Conservation (phyloP, 1,139 yeast species). For the Sugiyamaella pinicola region DNA sequence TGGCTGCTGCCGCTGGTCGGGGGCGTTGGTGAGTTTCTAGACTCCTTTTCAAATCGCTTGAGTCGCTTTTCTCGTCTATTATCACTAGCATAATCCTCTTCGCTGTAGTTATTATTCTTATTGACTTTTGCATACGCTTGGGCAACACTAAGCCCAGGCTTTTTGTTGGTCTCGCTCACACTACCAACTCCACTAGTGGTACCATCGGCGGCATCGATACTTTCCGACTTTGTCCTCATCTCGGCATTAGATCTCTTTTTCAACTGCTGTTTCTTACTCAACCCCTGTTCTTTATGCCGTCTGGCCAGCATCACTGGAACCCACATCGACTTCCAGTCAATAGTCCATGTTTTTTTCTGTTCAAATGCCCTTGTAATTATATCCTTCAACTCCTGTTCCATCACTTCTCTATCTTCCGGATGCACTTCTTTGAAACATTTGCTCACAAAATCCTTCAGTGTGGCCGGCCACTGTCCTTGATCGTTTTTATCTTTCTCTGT, state of each 20-base stretch:
- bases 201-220: not conserved
- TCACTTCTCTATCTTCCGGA: constrained; percentile 43
- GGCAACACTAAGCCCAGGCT: constrained; percentile 3
- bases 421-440: constrained; percentile 48
- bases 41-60: constrained; percentile 51
- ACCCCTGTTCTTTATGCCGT: constrained; percentile 24
- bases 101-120: not conserved
- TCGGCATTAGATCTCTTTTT: constrained; percentile 1
- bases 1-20: too few relatives aligned
- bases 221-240: not conserved
- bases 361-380: constrained; percentile 55
- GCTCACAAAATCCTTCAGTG: constrained; percentile 52
- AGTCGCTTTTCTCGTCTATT: constrained; percentile 43
- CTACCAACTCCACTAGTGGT: not conserved
- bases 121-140: not conserved
- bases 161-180: not conserved
- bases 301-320: constrained; percentile 52
- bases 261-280: constrained; percentile 8
- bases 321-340: constrained; percentile 61
- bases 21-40: constrained; percentile 12
- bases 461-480: constrained; percentile 50
- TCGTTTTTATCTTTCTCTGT: constrained; percentile 2
- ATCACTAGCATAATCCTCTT: constrained; percentile 10
- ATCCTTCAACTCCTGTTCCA: constrained; percentile 50
- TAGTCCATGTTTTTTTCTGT: constrained; percentile 51